Conservation (phyloP, 176 grass and related monocot species). For the Rhipidocladum racemiflorum region DNA sequence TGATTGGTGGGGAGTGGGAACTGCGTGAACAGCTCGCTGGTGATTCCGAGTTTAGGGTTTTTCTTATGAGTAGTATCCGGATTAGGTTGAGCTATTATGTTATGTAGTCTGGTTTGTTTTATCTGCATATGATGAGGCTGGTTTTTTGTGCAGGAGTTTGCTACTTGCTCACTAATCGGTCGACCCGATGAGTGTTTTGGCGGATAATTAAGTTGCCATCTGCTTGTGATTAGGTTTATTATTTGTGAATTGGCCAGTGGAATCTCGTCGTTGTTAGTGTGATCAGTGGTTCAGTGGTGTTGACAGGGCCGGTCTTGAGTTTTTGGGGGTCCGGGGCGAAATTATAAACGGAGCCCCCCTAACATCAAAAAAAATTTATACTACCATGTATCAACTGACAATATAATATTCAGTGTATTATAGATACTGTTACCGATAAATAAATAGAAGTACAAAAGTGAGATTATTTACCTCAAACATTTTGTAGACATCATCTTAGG, state of each 20-base stretch:
- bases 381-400: no score
- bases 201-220: not conserved
- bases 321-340: no score
- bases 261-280: not conserved
- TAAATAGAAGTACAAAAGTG: no score
- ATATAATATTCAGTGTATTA: no score
- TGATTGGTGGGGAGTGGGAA: not conserved
- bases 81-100: not conserved
- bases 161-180: not conserved
- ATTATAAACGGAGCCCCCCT: no score
- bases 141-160: not conserved
- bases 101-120: not conserved
- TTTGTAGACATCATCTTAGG: no score
- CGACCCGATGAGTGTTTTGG: not conserved
- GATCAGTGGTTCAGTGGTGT: not conserved
- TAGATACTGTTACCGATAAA: no score
- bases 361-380: no score
- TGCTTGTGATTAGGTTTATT: not conserved
- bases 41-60: not conserved
- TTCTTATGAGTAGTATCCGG: not conserved
- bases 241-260: not conserved
- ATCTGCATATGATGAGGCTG: not conserved
- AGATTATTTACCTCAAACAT: no score
- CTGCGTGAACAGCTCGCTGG: conserved; percentile 1
- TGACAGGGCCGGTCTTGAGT: no score